Evolutionary conservation across 768 basidiomycete genomes (phyloP).

Genomic region (Mycena capillaripes): DNA sequence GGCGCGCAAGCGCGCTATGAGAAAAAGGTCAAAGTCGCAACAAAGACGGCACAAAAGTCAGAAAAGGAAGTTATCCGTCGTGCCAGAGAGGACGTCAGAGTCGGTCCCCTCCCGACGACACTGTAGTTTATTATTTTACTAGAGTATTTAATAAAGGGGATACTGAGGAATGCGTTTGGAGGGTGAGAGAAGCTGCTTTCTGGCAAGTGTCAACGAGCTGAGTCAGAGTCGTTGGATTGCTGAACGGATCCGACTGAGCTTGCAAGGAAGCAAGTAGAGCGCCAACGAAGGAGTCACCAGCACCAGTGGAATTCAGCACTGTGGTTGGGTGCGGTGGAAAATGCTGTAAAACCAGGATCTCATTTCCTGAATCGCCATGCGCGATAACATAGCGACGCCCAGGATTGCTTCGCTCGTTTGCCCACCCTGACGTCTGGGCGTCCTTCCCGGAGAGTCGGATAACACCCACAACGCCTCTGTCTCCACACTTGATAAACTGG

Average conservation of each 20-base stretch:
- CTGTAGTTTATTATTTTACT: conserved; percentile 11
- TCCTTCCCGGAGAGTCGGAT: conserved; percentile 66
- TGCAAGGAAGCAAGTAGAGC: conserved; percentile 80
- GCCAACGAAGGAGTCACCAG: conserved; percentile 93
- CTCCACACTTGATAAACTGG: conserved; percentile 89
- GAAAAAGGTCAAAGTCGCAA: conserved; percentile 60
- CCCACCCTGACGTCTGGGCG: conserved; percentile 65
- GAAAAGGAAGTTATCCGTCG: conserved; percentile 66
- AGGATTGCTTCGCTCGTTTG: conserved; percentile 60
- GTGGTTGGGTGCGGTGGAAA: conserved; percentile 69
- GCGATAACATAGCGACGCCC: conserved; percentile 65
- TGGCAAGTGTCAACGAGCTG: conserved; percentile 70
- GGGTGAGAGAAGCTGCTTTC: conserved; percentile 70
- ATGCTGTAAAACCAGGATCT: conserved; percentile 77
- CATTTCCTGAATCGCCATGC: conserved; percentile 57
- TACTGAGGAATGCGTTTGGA: conserved; percentile 72
- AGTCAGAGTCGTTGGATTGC: conserved; percentile 59
- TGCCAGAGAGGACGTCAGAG: conserved; percentile 69
- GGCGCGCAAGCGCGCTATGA: conserved; percentile 76
- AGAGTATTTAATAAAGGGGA: conserved; percentile 66
- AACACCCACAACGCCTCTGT: conserved; percentile 72
- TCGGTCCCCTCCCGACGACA: conserved; percentile 63
- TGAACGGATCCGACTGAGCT: conserved; percentile 58
- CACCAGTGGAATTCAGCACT: conserved; percentile 87
- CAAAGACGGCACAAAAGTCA: conserved; percentile 48